Conservation (phyloP, 2,329 filamentous ascomycete species). For the Colletotrichum lindemuthianum region DNA sequence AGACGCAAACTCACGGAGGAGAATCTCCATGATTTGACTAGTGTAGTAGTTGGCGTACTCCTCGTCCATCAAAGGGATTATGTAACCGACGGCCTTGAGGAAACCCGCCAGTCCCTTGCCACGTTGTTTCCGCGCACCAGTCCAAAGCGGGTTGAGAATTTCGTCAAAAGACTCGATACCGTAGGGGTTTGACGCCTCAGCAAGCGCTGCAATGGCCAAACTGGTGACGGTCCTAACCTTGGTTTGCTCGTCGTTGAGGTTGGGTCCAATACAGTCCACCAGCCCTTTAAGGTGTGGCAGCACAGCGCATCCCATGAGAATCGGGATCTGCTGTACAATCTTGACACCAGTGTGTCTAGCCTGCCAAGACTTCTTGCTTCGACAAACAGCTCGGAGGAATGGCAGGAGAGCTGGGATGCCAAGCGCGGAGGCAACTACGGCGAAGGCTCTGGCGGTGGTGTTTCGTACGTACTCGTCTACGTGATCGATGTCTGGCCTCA, state of each 20-base stretch:
- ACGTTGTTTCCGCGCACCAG: conserved; percentile 92
- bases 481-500: conserved; percentile 98
- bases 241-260: conserved; percentile 96
- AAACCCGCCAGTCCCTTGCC: conserved; percentile 96
- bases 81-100: conserved; percentile 96
- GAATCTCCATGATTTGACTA: conserved; percentile 97
- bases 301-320: conserved; percentile 97
- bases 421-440: conserved; percentile 94
- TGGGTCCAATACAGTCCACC: conserved; percentile 95
- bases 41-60: conserved; percentile 99
- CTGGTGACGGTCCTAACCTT: conserved; percentile 97
- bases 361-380: conserved; percentile 99
- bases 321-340: conserved; percentile 98
- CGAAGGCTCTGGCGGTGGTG: conserved; percentile 95
- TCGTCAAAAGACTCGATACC: conserved; percentile 99
- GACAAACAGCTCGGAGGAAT: conserved; percentile 93
- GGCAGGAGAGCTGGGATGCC: conserved; percentile 95
- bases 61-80: conserved; percentile 99
- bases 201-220: conserved; percentile 91
- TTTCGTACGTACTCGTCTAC: conserved; percentile 98
- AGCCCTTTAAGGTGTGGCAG: conserved; percentile 94
- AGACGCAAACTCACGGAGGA: conserved; percentile 94
- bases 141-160: conserved; percentile 97
- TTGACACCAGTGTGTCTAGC: conserved; percentile 98
- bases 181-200: conserved; percentile 96